Conservation (phyloP, 192 early-diverging fungal species). For the Martensiomyces pterosporus region DNA sequence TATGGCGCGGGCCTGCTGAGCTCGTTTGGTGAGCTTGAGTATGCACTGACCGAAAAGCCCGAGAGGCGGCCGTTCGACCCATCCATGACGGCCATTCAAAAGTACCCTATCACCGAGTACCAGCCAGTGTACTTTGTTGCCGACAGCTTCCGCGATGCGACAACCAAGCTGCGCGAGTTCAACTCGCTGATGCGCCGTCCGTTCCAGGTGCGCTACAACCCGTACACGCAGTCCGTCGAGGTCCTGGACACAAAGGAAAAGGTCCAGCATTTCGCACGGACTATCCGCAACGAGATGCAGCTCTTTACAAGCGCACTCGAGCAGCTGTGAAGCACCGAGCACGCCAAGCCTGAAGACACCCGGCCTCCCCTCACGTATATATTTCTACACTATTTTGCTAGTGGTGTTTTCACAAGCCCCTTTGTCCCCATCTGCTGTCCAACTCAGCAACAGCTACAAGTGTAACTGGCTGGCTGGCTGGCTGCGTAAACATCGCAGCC, state of each 20-base stretch:
- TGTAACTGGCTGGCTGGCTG: too few species aligned
- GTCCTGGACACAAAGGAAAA: conserved; percentile 89
- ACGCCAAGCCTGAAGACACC: too few species aligned
- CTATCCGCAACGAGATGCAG: conserved; percentile 74
- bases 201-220: conserved; percentile 88
- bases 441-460: too few species aligned
- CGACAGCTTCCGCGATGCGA: conserved; percentile 89
- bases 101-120: conserved; percentile 88
- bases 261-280: conserved; percentile 71
- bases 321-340: conserved; percentile 33
- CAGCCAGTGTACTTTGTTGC: conserved; percentile 96
- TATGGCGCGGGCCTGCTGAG: conserved; percentile 91
- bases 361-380: too few species aligned
- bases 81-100: conserved; percentile 61
- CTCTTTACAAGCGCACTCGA: conserved; percentile 73
- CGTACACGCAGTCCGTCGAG: conserved; percentile 86
- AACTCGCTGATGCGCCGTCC: conserved; percentile 72
- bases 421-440: too few species aligned
- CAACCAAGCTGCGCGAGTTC: conserved; percentile 84
- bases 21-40: conserved; percentile 94
- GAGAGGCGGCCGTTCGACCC: conserved; percentile 82
- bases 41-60: conserved; percentile 75
- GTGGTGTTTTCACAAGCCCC: too few species aligned
- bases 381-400: too few species aligned
- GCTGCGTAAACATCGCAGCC: too few species aligned